Conservation (phyloP, 768 basidiomycete species). For the Auriscalpium vulgare region DNA sequence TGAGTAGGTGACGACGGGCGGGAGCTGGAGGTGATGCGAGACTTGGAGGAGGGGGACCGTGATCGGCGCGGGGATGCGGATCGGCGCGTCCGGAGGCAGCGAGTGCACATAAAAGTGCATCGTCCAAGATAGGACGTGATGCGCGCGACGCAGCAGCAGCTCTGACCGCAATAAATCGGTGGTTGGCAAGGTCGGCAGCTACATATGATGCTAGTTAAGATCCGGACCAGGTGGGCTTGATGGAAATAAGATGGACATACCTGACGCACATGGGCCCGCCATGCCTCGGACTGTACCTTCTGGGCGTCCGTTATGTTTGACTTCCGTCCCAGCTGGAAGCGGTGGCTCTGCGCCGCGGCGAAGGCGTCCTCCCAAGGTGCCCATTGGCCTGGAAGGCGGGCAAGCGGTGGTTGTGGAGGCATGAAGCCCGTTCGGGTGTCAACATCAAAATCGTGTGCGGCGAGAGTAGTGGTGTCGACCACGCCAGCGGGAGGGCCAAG, state of each 20-base stretch:
- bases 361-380: conserved; percentile 65
- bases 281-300: conserved; percentile 27
- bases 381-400: conserved; percentile 54
- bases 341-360: conserved; percentile 37
- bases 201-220: neutral
- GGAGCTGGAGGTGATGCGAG: conserved; percentile 63
- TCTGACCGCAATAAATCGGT: conserved; percentile 31
- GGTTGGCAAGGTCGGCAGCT: conserved; percentile 36
- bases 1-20: conserved; percentile 85
- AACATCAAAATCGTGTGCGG: conserved; percentile 66
- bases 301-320: conserved; percentile 23
- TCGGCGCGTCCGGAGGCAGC: conserved; percentile 23
- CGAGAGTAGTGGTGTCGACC: conserved; percentile 29
- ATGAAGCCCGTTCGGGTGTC: conserved; percentile 89
- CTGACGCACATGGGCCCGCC: conserved; percentile 34
- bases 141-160: conserved; percentile 42
- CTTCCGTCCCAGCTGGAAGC: conserved; percentile 47
- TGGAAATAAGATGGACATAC: conserved; percentile 20
- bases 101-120: conserved; percentile 52
- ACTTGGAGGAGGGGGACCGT: conserved; percentile 71
- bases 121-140: conserved; percentile 46
- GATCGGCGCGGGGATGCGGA: conserved; percentile 62
- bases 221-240: neutral
- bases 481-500: conserved; percentile 20
- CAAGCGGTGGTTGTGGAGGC: conserved; percentile 66